A percentile compares a stretch with the other conserved stretches of the same genome.
Conservation (phyloP, 2,329 filamentous ascomycete species). For the Penicillium sp. region DNA sequence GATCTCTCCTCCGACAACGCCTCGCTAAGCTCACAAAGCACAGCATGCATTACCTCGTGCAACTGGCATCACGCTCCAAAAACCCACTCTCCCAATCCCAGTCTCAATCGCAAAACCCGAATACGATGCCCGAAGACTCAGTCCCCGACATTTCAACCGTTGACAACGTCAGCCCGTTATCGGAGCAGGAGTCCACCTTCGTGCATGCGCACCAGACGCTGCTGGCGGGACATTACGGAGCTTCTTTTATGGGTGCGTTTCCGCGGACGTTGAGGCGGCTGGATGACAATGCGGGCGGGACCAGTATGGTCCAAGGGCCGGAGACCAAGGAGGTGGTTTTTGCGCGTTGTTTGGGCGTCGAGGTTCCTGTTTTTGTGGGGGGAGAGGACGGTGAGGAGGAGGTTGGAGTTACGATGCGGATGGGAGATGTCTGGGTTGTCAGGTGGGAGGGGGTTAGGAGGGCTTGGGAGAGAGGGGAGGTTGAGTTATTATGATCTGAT, state of each 20-base stretch:
- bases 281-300: constrained; percentile 85
- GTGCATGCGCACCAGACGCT: constrained; percentile 81
- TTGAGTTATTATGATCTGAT: constrained; percentile 42
- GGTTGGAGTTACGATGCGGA: constrained; percentile 42
- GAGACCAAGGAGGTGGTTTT: constrained; percentile 84
- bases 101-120: constrained; percentile 14
- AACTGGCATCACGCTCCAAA: constrained; percentile 20
- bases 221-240: constrained; percentile 77
- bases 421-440: constrained; percentile 67
- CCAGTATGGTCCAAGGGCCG: constrained; percentile 88
- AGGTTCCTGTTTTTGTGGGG: constrained; percentile 46
- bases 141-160: constrained; percentile 28
- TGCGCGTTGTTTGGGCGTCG: constrained; percentile 56
- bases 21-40: constrained; percentile 67
- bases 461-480: constrained; percentile 44
- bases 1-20: constrained; percentile 78
- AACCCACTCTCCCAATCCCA: constrained; percentile 18
- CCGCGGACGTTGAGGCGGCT: constrained; percentile 75
- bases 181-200: constrained; percentile 74
- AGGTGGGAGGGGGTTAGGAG: constrained; percentile 71
- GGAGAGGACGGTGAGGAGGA: constrained; percentile 31
- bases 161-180: constrained; percentile 61
- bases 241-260: constrained; percentile 81
- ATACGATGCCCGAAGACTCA: constrained; percentile 28
- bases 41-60: constrained; percentile 51